Conservation (phyloP, 345 rosid genomes). For the Bretschneidera sinensis region DNA sequence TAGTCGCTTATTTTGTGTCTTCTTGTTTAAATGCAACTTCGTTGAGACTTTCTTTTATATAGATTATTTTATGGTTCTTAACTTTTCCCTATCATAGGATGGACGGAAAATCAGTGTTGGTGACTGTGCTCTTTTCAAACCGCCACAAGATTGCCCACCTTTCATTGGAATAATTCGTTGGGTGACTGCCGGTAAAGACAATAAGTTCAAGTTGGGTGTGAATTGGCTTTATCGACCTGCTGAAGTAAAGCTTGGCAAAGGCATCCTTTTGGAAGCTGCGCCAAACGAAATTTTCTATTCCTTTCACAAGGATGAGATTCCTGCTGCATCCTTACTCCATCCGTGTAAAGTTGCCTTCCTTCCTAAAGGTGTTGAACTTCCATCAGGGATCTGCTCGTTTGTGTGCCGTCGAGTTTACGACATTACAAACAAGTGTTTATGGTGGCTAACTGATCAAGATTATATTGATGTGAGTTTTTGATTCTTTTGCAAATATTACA, state of each 20-base stretch:
- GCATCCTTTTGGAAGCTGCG: constrained; percentile 70
- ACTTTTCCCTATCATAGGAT: constrained; percentile 34
- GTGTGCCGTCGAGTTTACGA: constrained; percentile 90
- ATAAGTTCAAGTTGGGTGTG: constrained; percentile 49
- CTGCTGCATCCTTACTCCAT: constrained; percentile 83
- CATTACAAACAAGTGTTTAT: constrained; percentile 55
- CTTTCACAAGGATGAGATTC: constrained; percentile 89
- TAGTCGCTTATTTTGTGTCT: too few relatives aligned
- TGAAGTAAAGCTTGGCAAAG: constrained; percentile 84
- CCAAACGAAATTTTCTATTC: constrained; percentile 95
- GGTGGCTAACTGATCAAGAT: constrained; percentile 97
- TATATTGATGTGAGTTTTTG: constrained; percentile 66
- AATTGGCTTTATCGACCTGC: constrained; percentile 89
- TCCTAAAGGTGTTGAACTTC: constrained; percentile 72
- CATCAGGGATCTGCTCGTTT: constrained; percentile 69
- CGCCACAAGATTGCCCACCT: constrained; percentile 82
- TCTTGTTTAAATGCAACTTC: too few relatives aligned
- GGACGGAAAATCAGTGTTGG: constrained; percentile 83
- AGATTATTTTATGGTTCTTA: neutral
- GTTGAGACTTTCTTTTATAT: too few relatives aligned
- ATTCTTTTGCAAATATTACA: neutral
- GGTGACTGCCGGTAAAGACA: constrained; percentile 44
- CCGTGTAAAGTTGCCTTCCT: constrained; percentile 97
- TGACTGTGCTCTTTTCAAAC: constrained; percentile 91
- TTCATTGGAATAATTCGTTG: constrained; percentile 77